phyloP scores from a whole-genome alignment of 345 rosid species.

The Angophora floribunda region DNA sequence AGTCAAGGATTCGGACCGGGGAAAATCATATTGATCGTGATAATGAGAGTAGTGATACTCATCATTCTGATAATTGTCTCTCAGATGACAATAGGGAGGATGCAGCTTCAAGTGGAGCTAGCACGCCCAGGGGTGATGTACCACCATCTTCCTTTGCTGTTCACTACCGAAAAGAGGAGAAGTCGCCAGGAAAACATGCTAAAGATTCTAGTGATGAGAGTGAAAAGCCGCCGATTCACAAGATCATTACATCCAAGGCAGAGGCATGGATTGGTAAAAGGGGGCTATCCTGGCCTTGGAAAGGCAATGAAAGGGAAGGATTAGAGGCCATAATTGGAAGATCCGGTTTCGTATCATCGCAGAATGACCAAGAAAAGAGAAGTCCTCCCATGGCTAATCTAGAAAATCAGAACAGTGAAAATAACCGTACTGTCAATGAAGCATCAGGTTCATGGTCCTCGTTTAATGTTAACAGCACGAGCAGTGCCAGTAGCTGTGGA shows the following conservation, averaged over 20 bases:
- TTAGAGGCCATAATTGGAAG: slow-evolving; percentile 38
- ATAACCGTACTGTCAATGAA: slow-evolving; percentile 49
- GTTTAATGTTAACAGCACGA: slow-evolving; percentile 70
- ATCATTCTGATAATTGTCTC: slow-evolving; percentile 53
- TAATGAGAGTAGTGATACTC: slow-evolving; percentile 75
- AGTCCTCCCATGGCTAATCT: slow-evolving; percentile 29
- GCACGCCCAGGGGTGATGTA: slow-evolving; percentile 80
- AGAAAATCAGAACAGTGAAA: slow-evolving; percentile 41
- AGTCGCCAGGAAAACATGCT: slow-evolving; percentile 25
- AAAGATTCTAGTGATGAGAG: slow-evolving; percentile 64
- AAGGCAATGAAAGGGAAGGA: slow-evolving; percentile 68
- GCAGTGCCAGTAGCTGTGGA: slow-evolving; percentile 91
- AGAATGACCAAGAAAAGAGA: slow-evolving; percentile 47
- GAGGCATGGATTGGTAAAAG: slow-evolving; percentile 86
- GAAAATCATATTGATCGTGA: slow-evolving; percentile 48
- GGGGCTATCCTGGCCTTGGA: slow-evolving; percentile 96
- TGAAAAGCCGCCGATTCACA: slow-evolving; percentile 63
- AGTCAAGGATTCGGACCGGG: slow-evolving; percentile 56
- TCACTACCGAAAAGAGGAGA: slow-evolving; percentile 44
- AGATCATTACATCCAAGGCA: slow-evolving; percentile 66
- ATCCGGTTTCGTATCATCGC: slow-evolving; percentile 49
- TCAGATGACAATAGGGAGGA: slow-evolving; percentile 75
- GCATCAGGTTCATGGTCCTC: slow-evolving; percentile 78
- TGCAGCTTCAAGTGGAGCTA: slow-evolving; percentile 79
- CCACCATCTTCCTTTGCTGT: slow-evolving; percentile 52